Conservation (phyloP, 345 rosid genomes). For the Gossypium sturtianum region DNA sequence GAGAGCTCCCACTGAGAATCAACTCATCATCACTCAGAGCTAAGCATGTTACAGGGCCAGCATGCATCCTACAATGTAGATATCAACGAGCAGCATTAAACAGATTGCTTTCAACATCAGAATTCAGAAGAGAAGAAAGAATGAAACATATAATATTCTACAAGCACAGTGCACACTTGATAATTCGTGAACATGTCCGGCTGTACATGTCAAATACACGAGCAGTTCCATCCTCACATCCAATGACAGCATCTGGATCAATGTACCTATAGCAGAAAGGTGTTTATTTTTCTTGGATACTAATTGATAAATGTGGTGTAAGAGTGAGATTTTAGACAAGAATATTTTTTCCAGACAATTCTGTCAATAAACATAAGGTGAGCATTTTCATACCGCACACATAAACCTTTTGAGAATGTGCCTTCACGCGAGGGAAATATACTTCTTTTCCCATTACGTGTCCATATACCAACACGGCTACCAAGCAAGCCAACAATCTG, state of each 20-base stretch:
- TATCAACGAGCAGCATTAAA: neutral
- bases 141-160: neutral
- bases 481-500: slow-evolving; percentile 90
- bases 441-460: slow-evolving; percentile 65
- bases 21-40: slow-evolving; percentile 60
- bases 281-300: slow-evolving; percentile 6
- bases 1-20: slow-evolving; percentile 64
- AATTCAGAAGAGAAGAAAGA: neutral
- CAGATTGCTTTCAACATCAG: neutral
- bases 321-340: neutral
- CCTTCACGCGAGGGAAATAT: slow-evolving; percentile 72
- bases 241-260: slow-evolving; percentile 91
- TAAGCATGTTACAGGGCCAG: slow-evolving; percentile 67
- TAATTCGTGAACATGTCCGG: slow-evolving; percentile 67
- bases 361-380: neutral
- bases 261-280: slow-evolving; percentile 41
- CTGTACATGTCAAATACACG: slow-evolving; percentile 94
- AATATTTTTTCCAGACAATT: neutral
- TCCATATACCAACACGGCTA: slow-evolving; percentile 80
- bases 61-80: slow-evolving; percentile 56
- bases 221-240: slow-evolving; percentile 89
- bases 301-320: neutral
- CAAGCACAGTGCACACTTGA: slow-evolving; percentile 39
- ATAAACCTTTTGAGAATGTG: slow-evolving; percentile 62
- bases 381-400: slow-evolving; percentile 62